Evolutionary conservation across 2,329 filamentous ascomycete genomes (phyloP), one percentile per base, ranked within the genome.

Genomic region (Microsporum audouinii): DNA sequence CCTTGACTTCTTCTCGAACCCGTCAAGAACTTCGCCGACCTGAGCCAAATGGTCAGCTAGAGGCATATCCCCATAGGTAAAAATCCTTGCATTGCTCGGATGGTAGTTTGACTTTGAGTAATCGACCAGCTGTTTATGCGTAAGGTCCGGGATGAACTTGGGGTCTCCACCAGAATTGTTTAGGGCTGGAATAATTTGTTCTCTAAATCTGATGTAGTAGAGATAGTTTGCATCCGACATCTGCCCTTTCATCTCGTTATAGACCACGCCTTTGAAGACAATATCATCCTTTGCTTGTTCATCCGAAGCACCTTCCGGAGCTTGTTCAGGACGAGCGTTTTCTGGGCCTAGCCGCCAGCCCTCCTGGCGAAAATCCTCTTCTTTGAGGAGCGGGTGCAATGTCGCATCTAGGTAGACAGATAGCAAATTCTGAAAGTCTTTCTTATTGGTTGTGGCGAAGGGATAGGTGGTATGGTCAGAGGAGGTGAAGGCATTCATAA

Each of bases 191-290:
- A 95, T 94, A 60, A 99, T 89, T 71, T 94, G 88, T 68, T 97
- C 91, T 71, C 95, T 90, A 75, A 95, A 99, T 59, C 88, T 84
- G 66, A 96, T 95, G 73, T 96, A 97, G 78, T 89, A 99, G 0
- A 97, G 79, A 69, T 99, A 99, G 66, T 90, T 90, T 5, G 92
- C 91, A 73, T 99, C 94, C 1, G 94, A 97, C 86, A 97, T 95
- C 71, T 96, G 91, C 0, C 94, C 94, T 77, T 99, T 99, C 94
- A 99, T 99, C 77, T 99, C 94, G 70, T 99, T 99, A 77, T 97
- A 97, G 0, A 97, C 92, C 1, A 97, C 94, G 31, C 92, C 92
- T 77, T 97, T 97, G 80, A 97, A 97, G 0, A 96, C 89, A 49
- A 77, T 72, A 56, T 77, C 75, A 23, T 75, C 73, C 43, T 64